Percentiles rank a stretch among this genome's conserved stretches.
These are phyloP conservation scores for Beta lomatogona DNA, from an alignment of 179 eudicot genomes.

Conservation along the genomic window DNA sequence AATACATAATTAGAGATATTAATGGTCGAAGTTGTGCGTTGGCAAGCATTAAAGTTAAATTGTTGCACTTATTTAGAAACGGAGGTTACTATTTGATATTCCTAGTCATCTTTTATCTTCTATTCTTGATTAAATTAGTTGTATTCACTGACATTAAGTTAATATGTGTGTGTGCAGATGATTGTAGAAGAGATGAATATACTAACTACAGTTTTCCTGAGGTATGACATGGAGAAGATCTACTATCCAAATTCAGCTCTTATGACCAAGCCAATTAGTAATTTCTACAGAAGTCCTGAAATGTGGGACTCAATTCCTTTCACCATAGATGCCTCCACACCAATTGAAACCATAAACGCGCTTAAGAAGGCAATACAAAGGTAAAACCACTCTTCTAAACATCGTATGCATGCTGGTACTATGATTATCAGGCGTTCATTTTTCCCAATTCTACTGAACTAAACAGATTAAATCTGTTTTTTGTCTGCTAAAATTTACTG, in stretches of 20 bases:
- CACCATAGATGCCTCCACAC: neutral
- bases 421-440: neutral
- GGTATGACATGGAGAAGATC: slow-evolving; percentile 1
- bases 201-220: slow-evolving; percentile 13
- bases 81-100: too few species aligned
- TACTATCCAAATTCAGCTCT: neutral
- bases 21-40: too few species aligned
- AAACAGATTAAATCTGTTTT: too few species aligned
- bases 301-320: neutral
- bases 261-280: neutral
- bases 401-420: neutral
- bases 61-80: too few species aligned
- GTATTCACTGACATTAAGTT: too few species aligned
- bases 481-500: too few species aligned
- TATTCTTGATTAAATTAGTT: too few species aligned
- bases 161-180: neutral
- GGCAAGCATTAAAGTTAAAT: too few species aligned
- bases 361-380: too few species aligned
- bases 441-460: too few species aligned
- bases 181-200: slow-evolving; percentile 19
- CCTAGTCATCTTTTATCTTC: too few species aligned
- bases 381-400: neutral
- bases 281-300: slow-evolving; percentile 3
- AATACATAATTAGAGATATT: too few species aligned
- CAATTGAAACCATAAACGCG: neutral